phyloP scores from a whole-genome alignment of 2,329 filamentous ascomycete genomes.

The Corynespora cassiicola region DNA sequence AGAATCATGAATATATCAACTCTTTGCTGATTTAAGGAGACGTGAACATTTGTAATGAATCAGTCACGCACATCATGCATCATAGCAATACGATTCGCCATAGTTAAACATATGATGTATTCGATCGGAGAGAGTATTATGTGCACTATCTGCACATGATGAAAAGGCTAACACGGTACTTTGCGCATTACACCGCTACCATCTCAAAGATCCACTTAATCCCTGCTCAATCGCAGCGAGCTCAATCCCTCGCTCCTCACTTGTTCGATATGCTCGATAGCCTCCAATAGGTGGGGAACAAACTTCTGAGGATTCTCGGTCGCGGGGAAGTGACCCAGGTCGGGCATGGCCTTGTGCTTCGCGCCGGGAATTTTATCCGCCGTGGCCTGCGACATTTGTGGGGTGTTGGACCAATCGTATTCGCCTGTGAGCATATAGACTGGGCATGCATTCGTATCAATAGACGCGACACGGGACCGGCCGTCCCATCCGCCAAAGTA shows the following conservation, averaged over 20 bases:
- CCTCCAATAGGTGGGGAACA: slow-evolving; percentile 46
- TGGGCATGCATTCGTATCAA: slow-evolving; percentile 57
- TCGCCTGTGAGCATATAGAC: slow-evolving; percentile 60
- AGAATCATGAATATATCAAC: too few relatives aligned
- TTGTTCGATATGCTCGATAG: slow-evolving; percentile 46
- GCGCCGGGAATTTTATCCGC: slow-evolving; percentile 56
- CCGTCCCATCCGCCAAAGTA: slow-evolving; percentile 60
- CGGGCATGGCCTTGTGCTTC: slow-evolving; percentile 53
- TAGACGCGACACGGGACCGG: slow-evolving; percentile 50
- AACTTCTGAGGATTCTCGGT: slow-evolving; percentile 53
- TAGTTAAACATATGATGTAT: too few relatives aligned
- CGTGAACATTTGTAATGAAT: too few relatives aligned
- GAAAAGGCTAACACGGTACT: too few relatives aligned
- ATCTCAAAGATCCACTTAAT: slow-evolving; percentile 15
- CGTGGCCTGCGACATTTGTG: slow-evolving; percentile 54
- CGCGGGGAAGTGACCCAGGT: slow-evolving; percentile 56
- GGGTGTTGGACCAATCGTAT: slow-evolving; percentile 57
- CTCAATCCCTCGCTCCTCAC: slow-evolving; percentile 36
- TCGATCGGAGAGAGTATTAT: too few relatives aligned
- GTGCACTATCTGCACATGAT: too few relatives aligned
- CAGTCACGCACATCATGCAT: too few relatives aligned
- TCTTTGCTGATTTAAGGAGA: too few relatives aligned
- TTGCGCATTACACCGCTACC: too few relatives aligned
- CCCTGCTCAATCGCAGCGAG: slow-evolving; percentile 37
- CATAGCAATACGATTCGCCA: too few relatives aligned